Percentiles rank a stretch among this genome's conserved stretches.
These are phyloP conservation scores for Chrysanthemum makinoi DNA, from an alignment of 129 eudicot genomes.

Conservation along the genomic window DNA sequence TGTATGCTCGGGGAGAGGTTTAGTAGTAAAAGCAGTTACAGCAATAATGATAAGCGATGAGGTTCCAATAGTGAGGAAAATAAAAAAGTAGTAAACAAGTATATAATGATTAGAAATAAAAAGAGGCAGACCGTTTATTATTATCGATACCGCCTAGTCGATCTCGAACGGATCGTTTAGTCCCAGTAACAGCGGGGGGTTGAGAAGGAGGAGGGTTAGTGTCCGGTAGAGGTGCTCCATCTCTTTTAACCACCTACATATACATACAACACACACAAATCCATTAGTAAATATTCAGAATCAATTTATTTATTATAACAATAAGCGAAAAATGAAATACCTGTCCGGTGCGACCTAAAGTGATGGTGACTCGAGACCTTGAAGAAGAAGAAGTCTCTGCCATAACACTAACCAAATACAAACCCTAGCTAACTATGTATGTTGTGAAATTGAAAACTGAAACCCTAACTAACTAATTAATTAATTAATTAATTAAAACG, in stretches of 20 bases:
- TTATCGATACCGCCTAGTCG: no score
- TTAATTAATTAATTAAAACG: no score
- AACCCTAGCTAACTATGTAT: not conserved
- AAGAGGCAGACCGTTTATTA: no score
- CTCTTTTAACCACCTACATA: constrained; percentile 74
- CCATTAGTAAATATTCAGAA: not conserved
- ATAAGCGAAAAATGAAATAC: constrained; percentile 17
- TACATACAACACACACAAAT: constrained; percentile 26
- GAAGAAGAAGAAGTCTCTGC: constrained; percentile 38
- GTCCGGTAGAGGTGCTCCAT: constrained; percentile 38
- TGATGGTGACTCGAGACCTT: constrained; percentile 72
- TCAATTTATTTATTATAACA: not conserved
- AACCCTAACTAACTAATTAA: constrained; percentile 26
- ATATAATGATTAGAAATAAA: no score
- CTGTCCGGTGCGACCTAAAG: constrained; percentile 85
- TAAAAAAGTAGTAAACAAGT: no score
- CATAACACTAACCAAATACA: constrained; percentile 35
- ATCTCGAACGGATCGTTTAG: constrained; percentile 64
- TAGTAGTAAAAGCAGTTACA: no score
- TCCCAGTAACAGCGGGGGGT: constrained; percentile 36
- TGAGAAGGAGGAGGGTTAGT: constrained; percentile 23
- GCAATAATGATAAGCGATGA: no score
- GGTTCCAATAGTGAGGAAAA: no score
- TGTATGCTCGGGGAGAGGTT: no score
- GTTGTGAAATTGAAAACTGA: not conserved